phyloP scores from a whole-genome alignment of 2,329 filamentous ascomycete genomes.

The Atkinsonella texensis region DNA sequence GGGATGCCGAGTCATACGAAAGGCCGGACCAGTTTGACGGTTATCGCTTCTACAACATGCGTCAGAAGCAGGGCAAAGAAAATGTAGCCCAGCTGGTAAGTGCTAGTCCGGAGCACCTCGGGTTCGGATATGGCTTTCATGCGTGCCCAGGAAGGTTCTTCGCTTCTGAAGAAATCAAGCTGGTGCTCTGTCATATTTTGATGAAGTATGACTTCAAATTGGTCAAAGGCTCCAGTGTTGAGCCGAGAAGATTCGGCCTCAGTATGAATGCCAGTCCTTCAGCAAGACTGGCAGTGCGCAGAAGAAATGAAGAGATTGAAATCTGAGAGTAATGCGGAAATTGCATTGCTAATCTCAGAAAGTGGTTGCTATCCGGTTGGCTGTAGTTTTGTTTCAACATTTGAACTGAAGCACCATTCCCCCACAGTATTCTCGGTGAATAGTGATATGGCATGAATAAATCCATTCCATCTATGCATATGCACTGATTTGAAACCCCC shows the following conservation, averaged over 20 bases:
- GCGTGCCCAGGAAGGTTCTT: slow-evolving; percentile 40
- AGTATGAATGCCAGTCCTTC: neutral
- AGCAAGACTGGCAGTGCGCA: neutral
- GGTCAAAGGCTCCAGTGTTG: neutral
- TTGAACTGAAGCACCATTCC: no score
- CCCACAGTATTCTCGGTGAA: no score
- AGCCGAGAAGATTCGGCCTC: neutral
- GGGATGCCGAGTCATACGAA: neutral
- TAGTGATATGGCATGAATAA: no score
- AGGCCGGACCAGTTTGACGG: neutral
- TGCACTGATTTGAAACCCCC: no score
- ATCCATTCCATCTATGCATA: no score
- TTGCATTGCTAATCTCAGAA: no score
- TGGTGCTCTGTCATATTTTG: slow-evolving; percentile 33
- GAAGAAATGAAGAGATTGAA: slow-evolving; percentile 2
- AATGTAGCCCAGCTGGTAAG: slow-evolving; percentile 30
- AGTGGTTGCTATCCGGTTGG: no score
- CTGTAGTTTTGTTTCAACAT: no score
- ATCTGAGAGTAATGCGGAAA: no score
- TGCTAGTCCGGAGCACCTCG: slow-evolving; percentile 33
- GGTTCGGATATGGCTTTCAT: slow-evolving; percentile 42
- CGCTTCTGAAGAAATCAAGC: slow-evolving; percentile 38
- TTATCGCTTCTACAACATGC: slow-evolving; percentile 26
- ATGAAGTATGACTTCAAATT: slow-evolving; percentile 31
- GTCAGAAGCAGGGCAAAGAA: slow-evolving; percentile 21